A percentile compares a stretch with the other conserved stretches of the same genome.
These are phyloP conservation scores for Linum tenue DNA, from an alignment of 345 rosid species.

Conservation along the genomic window DNA sequence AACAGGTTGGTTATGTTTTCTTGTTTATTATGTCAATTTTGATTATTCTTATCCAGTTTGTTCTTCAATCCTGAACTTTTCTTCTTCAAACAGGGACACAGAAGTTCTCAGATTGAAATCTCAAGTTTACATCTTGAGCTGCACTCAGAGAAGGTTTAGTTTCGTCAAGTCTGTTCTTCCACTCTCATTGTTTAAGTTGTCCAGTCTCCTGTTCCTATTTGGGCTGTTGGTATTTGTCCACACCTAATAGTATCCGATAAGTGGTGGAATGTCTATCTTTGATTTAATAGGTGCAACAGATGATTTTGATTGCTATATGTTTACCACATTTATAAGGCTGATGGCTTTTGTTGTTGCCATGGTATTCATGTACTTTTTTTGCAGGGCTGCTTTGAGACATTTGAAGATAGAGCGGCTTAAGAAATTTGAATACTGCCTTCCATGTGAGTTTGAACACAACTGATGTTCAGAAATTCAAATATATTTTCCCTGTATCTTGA, in stretches of 20 bases:
- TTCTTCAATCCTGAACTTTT: neutral
- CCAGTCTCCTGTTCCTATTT: neutral
- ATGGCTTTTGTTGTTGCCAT: neutral
- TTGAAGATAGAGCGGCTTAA: constrained; percentile 81
- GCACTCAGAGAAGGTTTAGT: constrained; percentile 77
- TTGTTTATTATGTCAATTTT: constrained; percentile 4
- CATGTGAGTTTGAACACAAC: constrained; percentile 61
- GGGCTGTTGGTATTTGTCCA: neutral
- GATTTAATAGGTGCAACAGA: no score
- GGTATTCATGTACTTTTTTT: constrained; percentile 15
- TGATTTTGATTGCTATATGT: neutral
- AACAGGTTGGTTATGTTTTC: constrained; percentile 44
- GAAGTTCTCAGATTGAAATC: constrained; percentile 72
- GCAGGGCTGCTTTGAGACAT: constrained; percentile 84
- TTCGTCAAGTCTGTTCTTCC: neutral
- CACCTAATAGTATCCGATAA: no score
- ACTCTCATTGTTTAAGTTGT: neutral
- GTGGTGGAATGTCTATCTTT: no score
- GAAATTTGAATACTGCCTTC: constrained; percentile 87
- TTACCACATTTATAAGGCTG: neutral
- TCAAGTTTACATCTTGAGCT: constrained; percentile 61
- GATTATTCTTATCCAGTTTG: constrained; percentile 3
- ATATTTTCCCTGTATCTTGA: neutral
- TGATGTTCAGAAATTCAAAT: neutral
- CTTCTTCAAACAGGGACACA: constrained; percentile 46